Evolutionary conservation across 495 filamentous ascomycete species (phyloP).

Genomic region (Aspergillus hancockii): DNA sequence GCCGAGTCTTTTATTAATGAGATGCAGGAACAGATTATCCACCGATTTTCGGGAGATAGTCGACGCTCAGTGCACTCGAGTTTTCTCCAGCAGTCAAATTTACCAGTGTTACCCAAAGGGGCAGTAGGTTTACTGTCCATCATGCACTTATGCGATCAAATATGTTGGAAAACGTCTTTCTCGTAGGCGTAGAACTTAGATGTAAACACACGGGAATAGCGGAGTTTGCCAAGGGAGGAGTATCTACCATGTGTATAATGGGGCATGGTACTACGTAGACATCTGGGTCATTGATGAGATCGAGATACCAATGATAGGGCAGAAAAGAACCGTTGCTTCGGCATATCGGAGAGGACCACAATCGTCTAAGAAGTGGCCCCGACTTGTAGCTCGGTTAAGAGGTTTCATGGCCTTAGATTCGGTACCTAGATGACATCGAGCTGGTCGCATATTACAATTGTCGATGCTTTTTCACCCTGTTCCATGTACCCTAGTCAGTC

Average conservation of each 20-base stretch:
- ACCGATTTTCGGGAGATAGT: slow-evolving; percentile 11
- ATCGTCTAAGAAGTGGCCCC: neutral
- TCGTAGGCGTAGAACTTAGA: neutral
- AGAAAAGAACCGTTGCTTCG: neutral
- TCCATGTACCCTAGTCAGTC: neutral
- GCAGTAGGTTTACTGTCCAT: neutral
- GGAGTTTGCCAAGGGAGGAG: neutral
- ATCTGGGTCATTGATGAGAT: neutral
- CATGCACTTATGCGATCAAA: neutral
- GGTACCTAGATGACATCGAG: neutral
- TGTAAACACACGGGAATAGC: neutral
- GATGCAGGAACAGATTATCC: slow-evolving; percentile 20
- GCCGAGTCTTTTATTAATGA: slow-evolving; percentile 11
- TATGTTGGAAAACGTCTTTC: neutral
- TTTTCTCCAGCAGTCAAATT: neutral
- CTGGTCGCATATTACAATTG: neutral
- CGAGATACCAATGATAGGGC: slow-evolving; percentile 6
- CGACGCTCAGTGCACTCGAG: neutral
- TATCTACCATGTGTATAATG: neutral
- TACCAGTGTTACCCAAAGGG: neutral
- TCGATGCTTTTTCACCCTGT: neutral
- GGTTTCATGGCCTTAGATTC: neutral
- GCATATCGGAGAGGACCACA: neutral
- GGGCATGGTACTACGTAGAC: neutral
- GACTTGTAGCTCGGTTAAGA: slow-evolving; percentile 4